Evolutionary conservation across 202 grass and related monocot species (phyloP).

Genomic region (Panicum hallii): DNA sequence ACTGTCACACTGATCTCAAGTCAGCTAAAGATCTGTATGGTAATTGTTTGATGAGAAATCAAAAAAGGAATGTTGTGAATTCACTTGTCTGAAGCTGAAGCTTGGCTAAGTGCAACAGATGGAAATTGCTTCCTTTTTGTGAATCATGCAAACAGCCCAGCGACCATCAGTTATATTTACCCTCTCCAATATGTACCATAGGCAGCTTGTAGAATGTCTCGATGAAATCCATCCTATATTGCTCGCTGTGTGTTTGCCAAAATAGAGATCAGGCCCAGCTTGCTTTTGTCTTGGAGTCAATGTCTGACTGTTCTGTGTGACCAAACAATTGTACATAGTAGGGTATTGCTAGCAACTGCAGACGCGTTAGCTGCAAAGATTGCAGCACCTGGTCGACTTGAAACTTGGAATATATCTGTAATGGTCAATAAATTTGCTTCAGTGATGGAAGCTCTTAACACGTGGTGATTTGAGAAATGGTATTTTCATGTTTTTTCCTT

Average conservation of each 20-base stretch:
- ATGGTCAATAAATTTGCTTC: slow-evolving; percentile 34
- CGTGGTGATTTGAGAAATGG: neutral
- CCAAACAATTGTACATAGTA: slow-evolving; percentile 12
- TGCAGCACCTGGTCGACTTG: neutral
- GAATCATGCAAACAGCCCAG: neutral
- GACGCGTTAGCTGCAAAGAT: neutral
- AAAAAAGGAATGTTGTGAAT: neutral
- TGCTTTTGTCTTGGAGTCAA: neutral
- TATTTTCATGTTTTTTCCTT: neutral
- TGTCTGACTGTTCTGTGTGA: slow-evolving; percentile 17
- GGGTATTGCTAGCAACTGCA: neutral
- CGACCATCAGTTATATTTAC: slow-evolving; percentile 7
- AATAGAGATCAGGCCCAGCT: neutral
- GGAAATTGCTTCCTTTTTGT: neutral
- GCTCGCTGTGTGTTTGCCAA: slow-evolving; percentile 11
- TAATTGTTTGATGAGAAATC: neutral
- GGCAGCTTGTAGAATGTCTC: slow-evolving; percentile 26
- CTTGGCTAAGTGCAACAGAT: slow-evolving; percentile 3
- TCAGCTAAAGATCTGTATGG: neutral
- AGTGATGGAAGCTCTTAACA: neutral
- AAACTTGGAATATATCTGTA: slow-evolving; percentile 12
- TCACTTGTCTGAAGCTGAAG: neutral
- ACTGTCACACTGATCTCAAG: neutral
- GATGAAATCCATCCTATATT: neutral
- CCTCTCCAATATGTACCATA: slow-evolving; percentile 21